Evolutionary conservation across 805 yeast species (phyloP).

Genomic region (Ogataea minuta): DNA sequence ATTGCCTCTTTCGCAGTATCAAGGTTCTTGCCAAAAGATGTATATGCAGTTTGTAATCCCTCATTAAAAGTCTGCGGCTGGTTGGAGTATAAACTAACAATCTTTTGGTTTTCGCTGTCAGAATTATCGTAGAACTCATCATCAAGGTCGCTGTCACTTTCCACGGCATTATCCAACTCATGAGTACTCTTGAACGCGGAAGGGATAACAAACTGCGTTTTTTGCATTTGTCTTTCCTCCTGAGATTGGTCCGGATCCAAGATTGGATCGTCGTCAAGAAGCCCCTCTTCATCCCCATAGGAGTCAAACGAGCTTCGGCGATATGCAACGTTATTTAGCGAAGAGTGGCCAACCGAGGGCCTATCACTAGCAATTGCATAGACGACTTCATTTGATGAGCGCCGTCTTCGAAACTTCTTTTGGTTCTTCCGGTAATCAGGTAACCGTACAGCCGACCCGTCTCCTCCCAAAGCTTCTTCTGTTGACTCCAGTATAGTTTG

Average conservation of each 20-base stretch:
- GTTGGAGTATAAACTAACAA: conserved; percentile 74
- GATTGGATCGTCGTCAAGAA: conserved; percentile 29
- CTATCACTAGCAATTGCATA: conserved; percentile 11
- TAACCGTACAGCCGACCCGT: conserved; percentile 49
- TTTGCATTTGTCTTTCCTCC: conserved; percentile 5
- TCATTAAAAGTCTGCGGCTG: conserved; percentile 72
- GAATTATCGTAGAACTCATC: conserved; percentile 27
- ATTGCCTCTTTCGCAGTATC: conserved; percentile 64
- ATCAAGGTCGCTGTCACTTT: conserved; percentile 28
- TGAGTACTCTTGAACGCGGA: conserved; percentile 6
- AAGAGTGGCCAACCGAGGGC: conserved; percentile 14
- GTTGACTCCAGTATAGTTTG: conserved; percentile 77
- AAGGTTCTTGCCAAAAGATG: conserved; percentile 66
- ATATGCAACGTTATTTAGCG: conserved; percentile 14
- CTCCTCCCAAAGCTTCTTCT: conserved; percentile 76
- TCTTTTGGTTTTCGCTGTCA: conserved; percentile 38
- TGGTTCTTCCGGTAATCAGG: conserved; percentile 12
- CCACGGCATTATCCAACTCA: conserved; percentile 16
- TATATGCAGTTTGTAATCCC: conserved; percentile 75
- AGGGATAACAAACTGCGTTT: conserved; percentile 12
- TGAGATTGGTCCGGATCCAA: conserved; percentile 15
- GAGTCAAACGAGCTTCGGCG: conserved; percentile 28
- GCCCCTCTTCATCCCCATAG: conserved; percentile 28
- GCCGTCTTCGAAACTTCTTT: conserved; percentile 10
- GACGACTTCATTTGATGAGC: conserved; percentile 12